Evolutionary conservation across 1,284 basidiomycete species (phyloP).

Genomic region (Fomitopsis palustris): DNA sequence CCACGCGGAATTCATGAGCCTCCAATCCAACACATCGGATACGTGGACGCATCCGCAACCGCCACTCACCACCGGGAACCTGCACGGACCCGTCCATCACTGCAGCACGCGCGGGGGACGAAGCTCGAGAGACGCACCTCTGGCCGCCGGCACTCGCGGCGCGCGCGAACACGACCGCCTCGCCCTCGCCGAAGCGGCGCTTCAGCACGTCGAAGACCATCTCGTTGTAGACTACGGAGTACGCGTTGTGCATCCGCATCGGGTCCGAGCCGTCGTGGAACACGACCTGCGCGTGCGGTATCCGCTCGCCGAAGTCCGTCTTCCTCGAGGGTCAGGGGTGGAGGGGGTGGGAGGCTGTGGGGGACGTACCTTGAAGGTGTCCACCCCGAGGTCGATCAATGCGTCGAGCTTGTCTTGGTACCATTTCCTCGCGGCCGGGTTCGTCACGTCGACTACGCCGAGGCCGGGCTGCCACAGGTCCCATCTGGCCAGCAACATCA

Average conservation of each 20-base stretch:
- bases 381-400: constrained; percentile 68
- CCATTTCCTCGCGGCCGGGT: constrained; percentile 66
- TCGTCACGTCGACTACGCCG: constrained; percentile 71
- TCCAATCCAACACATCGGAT: not conserved
- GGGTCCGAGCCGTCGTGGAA: constrained; percentile 73
- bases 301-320: constrained; percentile 72
- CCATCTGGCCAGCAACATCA: constrained; percentile 39
- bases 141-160: constrained; percentile 67
- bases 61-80: constrained; percentile 14
- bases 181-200: constrained; percentile 55
- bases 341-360: not conserved
- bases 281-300: constrained; percentile 58
- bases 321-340: constrained; percentile 18
- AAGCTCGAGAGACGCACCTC: constrained; percentile 36
- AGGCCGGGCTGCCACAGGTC: constrained; percentile 73
- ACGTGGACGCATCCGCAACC: not conserved
- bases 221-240: constrained; percentile 67
- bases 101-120: too few species aligned
- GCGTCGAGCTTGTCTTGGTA: constrained; percentile 55
- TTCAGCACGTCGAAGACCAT: constrained; percentile 63
- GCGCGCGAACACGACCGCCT: constrained; percentile 70
- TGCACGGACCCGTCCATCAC: not conserved
- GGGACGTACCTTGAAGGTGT: constrained; percentile 57
- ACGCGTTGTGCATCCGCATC: constrained; percentile 62
- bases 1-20: too few species aligned